Conservation (phyloP, 805 yeast species). For the Ogataea paradorogensis region DNA sequence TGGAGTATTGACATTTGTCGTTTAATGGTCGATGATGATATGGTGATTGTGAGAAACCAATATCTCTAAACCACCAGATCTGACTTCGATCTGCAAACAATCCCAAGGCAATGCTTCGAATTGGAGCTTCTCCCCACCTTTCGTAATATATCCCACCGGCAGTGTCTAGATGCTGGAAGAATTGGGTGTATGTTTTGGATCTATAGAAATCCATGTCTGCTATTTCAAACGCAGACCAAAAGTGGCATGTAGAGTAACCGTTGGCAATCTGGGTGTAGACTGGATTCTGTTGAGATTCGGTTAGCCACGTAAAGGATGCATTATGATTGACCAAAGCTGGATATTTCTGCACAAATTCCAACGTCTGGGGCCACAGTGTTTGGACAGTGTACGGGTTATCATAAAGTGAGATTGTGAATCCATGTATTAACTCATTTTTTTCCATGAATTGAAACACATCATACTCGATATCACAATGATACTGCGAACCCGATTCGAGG, state of each 20-base stretch:
- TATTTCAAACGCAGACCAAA: conserved; percentile 84
- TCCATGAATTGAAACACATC: conserved; percentile 83
- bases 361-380: conserved; percentile 72
- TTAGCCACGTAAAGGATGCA: conserved; percentile 66
- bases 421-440: conserved; percentile 65
- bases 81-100: conserved; percentile 44
- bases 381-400: conserved; percentile 65
- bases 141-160: conserved; percentile 81
- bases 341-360: conserved; percentile 55
- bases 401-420: conserved; percentile 70
- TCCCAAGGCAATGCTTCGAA: conserved; percentile 47
- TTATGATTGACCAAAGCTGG: conserved; percentile 57
- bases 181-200: conserved; percentile 59
- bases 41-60: conserved; percentile 48
- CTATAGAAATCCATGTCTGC: conserved; percentile 74
- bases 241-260: conserved; percentile 79
- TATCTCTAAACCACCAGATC: conserved; percentile 52
- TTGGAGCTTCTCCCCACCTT: conserved; percentile 59
- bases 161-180: conserved; percentile 62
- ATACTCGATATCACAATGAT: conserved; percentile 73
- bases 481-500: conserved; percentile 77
- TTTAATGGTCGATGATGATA: conserved; percentile 44
- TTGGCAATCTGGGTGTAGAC: conserved; percentile 37
- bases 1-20: conserved; percentile 17
- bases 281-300: conserved; percentile 67